Conservation (phyloP, 1,284 basidiomycete species). For the Cronartium quercuum region DNA sequence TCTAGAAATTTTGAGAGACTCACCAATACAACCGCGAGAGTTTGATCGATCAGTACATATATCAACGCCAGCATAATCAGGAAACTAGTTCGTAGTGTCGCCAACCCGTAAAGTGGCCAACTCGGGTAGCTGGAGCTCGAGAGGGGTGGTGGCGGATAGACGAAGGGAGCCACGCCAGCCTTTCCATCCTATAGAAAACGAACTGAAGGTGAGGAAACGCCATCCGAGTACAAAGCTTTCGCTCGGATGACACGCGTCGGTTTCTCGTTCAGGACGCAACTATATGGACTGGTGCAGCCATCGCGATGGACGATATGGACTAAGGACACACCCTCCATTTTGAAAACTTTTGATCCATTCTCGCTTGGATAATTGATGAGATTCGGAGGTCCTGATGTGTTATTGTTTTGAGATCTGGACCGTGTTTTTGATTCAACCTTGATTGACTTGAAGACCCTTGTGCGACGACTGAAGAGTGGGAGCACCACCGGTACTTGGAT, state of each 20-base stretch:
- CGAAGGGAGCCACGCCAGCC: conserved; percentile 30
- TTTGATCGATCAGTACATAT: conserved; percentile 9
- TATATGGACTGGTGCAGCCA: not conserved
- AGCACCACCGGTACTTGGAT: too few species aligned
- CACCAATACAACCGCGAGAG: not conserved
- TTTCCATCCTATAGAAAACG: conserved; percentile 13
- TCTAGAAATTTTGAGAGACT: not conserved
- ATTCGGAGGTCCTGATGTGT: too few species aligned
- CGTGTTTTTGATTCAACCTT: too few species aligned
- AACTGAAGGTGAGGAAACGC: not conserved
- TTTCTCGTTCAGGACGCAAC: not conserved
- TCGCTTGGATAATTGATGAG: too few species aligned
- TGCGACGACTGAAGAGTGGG: too few species aligned
- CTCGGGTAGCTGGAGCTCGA: conserved; percentile 4
- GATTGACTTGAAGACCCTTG: too few species aligned
- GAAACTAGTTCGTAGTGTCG: conserved; percentile 10
- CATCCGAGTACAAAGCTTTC: not conserved
- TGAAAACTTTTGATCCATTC: conserved; percentile 37
- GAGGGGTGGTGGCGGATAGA: conserved; percentile 34
- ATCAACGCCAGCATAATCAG: not conserved
- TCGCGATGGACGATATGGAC: not conserved
- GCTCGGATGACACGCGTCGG: not conserved
- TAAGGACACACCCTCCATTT: conserved; percentile 31
- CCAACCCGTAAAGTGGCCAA: conserved; percentile 16
- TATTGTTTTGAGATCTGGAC: too few species aligned